These are phyloP conservation scores for Vitellaria paradoxa DNA, from an alignment of 179 eudicot species.

Conservation along the genomic window DNA sequence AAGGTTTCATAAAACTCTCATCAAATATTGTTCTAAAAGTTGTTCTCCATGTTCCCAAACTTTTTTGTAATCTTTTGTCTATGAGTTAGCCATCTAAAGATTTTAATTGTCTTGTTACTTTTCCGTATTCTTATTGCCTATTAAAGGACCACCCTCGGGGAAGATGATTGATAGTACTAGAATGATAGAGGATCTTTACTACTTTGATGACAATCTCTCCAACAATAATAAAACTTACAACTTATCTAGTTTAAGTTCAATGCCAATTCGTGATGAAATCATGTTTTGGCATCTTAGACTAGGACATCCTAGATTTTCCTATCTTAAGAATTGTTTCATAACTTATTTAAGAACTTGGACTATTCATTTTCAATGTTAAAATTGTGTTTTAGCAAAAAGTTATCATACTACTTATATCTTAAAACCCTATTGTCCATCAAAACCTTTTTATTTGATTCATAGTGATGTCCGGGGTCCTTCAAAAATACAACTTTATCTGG, in stretches of 20 bases:
- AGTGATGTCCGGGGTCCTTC: neutral
- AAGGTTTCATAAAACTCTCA: neutral
- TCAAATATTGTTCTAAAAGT: neutral
- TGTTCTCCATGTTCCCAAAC: neutral
- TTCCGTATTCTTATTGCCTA: neutral
- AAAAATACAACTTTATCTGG: neutral
- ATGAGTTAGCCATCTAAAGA: neutral
- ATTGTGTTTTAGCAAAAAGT: neutral
- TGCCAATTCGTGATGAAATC: neutral
- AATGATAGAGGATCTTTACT: neutral
- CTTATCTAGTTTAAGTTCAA: neutral
- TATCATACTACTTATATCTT: neutral
- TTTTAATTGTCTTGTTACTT: neutral
- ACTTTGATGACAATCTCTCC: neutral
- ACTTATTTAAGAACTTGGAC: neutral
- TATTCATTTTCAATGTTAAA: neutral
- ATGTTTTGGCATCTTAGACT: conserved; percentile 1
- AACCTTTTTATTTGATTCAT: neutral
- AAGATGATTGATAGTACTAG: neutral
- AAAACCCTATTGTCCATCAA: neutral
- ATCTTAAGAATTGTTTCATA: neutral
- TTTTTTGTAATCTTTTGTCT: neutral
- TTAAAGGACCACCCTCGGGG: neutral
- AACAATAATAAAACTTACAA: neutral
- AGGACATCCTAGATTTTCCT: neutral